A percentile compares a stretch with the other conserved stretches of the same genome.
Evolutionary conservation across 1,284 basidiomycete species (phyloP).

Genomic region (Phlebopus sp.): DNA sequence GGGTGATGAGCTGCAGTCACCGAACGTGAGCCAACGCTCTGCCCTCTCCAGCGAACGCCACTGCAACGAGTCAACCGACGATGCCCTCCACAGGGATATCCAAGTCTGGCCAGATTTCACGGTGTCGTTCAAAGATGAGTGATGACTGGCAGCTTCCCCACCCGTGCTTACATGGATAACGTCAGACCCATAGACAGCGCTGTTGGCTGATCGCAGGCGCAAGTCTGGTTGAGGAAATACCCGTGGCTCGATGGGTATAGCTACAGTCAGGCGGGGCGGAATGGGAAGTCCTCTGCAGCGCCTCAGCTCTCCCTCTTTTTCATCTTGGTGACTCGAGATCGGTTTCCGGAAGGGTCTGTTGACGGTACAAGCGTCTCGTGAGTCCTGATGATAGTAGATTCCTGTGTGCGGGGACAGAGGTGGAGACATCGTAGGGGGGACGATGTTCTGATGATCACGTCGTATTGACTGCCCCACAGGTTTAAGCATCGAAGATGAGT

Average conservation of each 20-base stretch:
- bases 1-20: slow-evolving; percentile 6
- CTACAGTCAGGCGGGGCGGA: background rate
- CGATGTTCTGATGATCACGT: background rate
- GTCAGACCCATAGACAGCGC: slow-evolving; percentile 3
- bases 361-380: background rate
- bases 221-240: background rate
- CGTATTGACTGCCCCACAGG: background rate
- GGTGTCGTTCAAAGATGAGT: background rate
- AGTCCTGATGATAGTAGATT: background rate
- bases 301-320: background rate
- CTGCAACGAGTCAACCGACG: background rate
- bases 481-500: slow-evolving; percentile 2
- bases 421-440: background rate
- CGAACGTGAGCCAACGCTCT: slow-evolving; percentile 7
- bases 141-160: background rate
- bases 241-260: background rate
- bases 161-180: background rate
- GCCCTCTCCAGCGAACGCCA: background rate
- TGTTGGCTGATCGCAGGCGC: background rate
- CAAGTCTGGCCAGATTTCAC: slow-evolving; percentile 2
- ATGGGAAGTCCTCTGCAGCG: background rate
- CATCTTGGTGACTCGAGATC: slow-evolving; percentile 1
- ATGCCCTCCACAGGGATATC: slow-evolving; percentile 1
- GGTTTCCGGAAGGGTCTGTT: background rate
- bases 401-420: background rate